These are phyloP conservation scores for Helicostylum pulchrum DNA, from an alignment of 192 early-diverging fungal genomes.

Conservation along the genomic window DNA sequence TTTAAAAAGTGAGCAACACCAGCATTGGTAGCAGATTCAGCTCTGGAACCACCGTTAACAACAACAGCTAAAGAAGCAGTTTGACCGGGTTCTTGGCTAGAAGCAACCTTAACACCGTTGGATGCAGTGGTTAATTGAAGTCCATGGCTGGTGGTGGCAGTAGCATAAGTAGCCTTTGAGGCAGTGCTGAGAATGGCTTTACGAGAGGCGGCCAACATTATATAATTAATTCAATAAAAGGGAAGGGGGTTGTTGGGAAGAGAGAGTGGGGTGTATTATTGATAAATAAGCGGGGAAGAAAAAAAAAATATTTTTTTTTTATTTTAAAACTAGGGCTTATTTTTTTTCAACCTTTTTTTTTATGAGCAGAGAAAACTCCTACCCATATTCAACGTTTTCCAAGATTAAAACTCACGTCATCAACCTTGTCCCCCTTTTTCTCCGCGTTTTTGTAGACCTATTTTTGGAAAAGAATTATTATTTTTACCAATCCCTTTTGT, in stretches of 20 bases:
- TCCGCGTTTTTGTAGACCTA: no score
- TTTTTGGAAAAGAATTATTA: no score
- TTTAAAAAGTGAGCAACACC: constrained; percentile 91
- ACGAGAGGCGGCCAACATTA: constrained; percentile 45
- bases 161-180: constrained; percentile 50
- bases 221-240: constrained; percentile 9
- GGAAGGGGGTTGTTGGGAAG: neutral
- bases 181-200: constrained; percentile 49
- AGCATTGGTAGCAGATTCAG: constrained; percentile 68
- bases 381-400: no score
- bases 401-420: no score
- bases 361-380: no score
- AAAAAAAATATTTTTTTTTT: neutral
- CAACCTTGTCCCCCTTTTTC: no score
- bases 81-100: constrained; percentile 65
- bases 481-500: no score
- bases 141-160: constrained; percentile 36
- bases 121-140: constrained; percentile 45
- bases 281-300: neutral
- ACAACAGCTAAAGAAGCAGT: constrained; percentile 80
- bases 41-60: constrained; percentile 82
- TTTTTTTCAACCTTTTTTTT: no score
- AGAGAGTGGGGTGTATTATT: constrained; percentile 14
- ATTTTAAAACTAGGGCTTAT: constrained; percentile 1
- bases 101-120: constrained; percentile 63